phyloP scores from a whole-genome alignment of 257 asterid species.

The Primulina huaijiensis region DNA sequence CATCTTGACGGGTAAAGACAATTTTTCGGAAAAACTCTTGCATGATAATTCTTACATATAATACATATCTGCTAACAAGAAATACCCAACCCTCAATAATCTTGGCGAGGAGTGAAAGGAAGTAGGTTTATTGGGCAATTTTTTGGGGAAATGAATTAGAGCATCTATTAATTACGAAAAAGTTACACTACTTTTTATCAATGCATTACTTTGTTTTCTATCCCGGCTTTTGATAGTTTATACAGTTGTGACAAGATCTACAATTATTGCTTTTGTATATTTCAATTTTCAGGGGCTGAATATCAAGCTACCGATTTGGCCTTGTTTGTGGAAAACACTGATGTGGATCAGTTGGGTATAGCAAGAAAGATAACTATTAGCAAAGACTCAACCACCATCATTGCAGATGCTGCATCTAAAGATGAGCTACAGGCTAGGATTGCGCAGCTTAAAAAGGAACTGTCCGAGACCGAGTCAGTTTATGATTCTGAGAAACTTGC shows the following conservation, averaged over 20 bases:
- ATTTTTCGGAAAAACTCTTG: neutral
- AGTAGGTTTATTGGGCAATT: neutral
- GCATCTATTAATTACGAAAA: neutral
- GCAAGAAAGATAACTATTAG: constrained; percentile 83
- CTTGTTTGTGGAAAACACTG: constrained; percentile 70
- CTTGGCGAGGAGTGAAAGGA: neutral
- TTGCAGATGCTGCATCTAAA: constrained; percentile 96
- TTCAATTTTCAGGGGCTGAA: constrained; percentile 69
- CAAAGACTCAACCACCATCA: constrained; percentile 81
- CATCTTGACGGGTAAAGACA: constrained; percentile 66
- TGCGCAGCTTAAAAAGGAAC: constrained; percentile 82
- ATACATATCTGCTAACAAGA: neutral
- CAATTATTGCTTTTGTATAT: neutral
- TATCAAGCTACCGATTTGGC: constrained; percentile 90
- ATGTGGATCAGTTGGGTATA: constrained; percentile 72
- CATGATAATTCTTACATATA: neutral
- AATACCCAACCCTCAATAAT: neutral
- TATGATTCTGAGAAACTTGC: constrained; percentile 89
- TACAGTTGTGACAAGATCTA: neutral
- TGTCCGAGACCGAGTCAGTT: constrained; percentile 71
- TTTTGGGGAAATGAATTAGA: neutral
- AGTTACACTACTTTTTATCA: neutral
- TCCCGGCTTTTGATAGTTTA: neutral
- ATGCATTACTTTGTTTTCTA: neutral
- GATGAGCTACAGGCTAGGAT: constrained; percentile 89